Evolutionary conservation across 2,329 filamentous ascomycete species (phyloP), one percentile per base, ranked within the genome.

Genomic region (Mycosphaerelloides madeirae): DNA sequence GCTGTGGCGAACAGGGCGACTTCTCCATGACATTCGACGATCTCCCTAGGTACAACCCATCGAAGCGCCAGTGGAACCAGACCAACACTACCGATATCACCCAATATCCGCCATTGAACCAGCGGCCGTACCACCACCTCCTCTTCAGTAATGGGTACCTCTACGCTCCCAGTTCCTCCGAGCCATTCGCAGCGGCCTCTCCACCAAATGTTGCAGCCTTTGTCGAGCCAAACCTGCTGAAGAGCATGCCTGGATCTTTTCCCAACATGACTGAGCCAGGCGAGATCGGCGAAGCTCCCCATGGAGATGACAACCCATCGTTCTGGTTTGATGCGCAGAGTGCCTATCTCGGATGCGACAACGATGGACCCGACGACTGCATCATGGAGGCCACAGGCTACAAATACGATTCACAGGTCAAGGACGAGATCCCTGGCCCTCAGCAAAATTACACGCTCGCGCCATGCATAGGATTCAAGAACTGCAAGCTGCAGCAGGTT

Each of bases 321-420:
- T 77, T 71, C 63, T 76, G 72, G 68, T 77, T 78, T 63, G 66
- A 75, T 53, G 70, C 71, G 2, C 64, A 65, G 45, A 68, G 64
- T 31, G 71, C 65, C 1, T 72, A 64, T 50, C 67, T 77, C 39
- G 73, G 70, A 8, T 77, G 75, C 52, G 68, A 72, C 34, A 68
- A 71, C 29, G 62, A 55, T 41, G 63, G 67, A 18, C 50, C 65
- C 18, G 57, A 60, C 15, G 48, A 63, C n/a, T 72, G 70, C 56
- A 59, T 59, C 19, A 56, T 77, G 50, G 68, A 67, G 43, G 67
- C 75, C 40, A 71, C 68, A 2, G 72, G 67, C 9, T 74, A 70
- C 45, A 66, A 65, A 3, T 77, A 68, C 55, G 44, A 55, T 4
- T 44, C 52, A 14, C 52, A 58, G 6, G 48, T 61, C 29, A 50